phyloP scores from a whole-genome alignment of 768 basidiomycete species.

The Kwoniella mangroviensis region DNA sequence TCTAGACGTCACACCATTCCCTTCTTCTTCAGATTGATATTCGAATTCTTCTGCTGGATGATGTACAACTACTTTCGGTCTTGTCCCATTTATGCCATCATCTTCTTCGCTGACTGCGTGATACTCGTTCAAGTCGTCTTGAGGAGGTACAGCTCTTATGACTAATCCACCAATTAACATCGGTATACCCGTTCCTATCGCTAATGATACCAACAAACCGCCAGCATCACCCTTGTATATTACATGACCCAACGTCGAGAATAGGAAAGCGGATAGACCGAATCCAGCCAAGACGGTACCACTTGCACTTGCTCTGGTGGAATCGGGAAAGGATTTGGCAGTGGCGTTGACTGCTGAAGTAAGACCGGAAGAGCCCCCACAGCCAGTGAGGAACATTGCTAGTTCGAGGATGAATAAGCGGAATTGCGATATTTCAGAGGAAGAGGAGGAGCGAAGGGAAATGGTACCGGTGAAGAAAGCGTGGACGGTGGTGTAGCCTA shows the following conservation, averaged over 20 bases:
- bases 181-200: slow-evolving; percentile 75
- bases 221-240: slow-evolving; percentile 79
- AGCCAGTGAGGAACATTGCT: slow-evolving; percentile 74
- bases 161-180: slow-evolving; percentile 79
- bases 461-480: slow-evolving; percentile 67
- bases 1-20: slow-evolving; percentile 14
- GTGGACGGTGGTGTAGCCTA: slow-evolving; percentile 77
- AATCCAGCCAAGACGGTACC: slow-evolving; percentile 83
- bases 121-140: not conserved
- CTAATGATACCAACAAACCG: slow-evolving; percentile 73
- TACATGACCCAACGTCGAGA: slow-evolving; percentile 73
- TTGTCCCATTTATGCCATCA: not conserved
- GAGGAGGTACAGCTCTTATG: slow-evolving; percentile 70
- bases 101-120: slow-evolving; percentile 7
- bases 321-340: slow-evolving; percentile 79
- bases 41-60: slow-evolving; percentile 10
- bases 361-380: slow-evolving; percentile 75
- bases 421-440: slow-evolving; percentile 6
- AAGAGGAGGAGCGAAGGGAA: slow-evolving; percentile 53
- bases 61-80: slow-evolving; percentile 3
- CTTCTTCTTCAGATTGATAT: slow-evolving; percentile 6
- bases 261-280: slow-evolving; percentile 88
- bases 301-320: slow-evolving; percentile 71
- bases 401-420: slow-evolving; percentile 64
- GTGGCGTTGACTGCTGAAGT: slow-evolving; percentile 75